Percentiles rank a stretch among this genome's conserved stretches.
phyloP scores from a whole-genome alignment of 176 grass and related monocot genomes.

The Carex scoparia region DNA sequence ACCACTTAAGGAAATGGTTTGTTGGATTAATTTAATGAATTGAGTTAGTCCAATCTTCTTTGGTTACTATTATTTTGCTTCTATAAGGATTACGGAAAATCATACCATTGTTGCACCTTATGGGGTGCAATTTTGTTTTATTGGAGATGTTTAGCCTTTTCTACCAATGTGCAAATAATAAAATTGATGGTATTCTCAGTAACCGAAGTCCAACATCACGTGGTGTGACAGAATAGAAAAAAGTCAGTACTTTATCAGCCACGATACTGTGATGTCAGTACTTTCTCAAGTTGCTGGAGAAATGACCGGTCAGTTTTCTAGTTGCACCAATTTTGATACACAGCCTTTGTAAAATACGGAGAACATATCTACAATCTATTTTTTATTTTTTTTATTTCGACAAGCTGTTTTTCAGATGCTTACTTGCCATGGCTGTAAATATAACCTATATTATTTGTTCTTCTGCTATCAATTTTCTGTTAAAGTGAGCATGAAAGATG shows the following conservation, averaged over 20 bases:
- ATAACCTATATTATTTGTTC: neutral
- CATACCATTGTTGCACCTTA: neutral
- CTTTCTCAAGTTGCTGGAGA: neutral
- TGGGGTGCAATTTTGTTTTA: slow-evolving; percentile 5
- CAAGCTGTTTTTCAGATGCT: neutral
- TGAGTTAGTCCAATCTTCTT: neutral
- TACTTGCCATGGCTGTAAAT: neutral
- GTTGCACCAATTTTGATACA: neutral
- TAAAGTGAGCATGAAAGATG: neutral
- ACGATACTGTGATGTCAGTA: neutral
- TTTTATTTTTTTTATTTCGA: neutral
- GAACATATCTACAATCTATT: neutral
- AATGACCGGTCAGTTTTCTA: neutral
- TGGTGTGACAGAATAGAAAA: neutral
- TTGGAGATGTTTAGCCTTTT: neutral
- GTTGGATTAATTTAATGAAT: neutral
- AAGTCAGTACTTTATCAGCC: neutral
- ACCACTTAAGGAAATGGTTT: neutral
- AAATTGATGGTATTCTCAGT: neutral
- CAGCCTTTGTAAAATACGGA: neutral
- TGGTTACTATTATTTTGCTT: neutral
- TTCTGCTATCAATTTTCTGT: neutral
- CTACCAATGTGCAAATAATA: neutral
- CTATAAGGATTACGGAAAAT: neutral
- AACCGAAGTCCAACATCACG: neutral